Evolutionary conservation across 2,329 filamentous ascomycete genomes (phyloP).

Genomic region (Neopestalotiopsis sp.): DNA sequence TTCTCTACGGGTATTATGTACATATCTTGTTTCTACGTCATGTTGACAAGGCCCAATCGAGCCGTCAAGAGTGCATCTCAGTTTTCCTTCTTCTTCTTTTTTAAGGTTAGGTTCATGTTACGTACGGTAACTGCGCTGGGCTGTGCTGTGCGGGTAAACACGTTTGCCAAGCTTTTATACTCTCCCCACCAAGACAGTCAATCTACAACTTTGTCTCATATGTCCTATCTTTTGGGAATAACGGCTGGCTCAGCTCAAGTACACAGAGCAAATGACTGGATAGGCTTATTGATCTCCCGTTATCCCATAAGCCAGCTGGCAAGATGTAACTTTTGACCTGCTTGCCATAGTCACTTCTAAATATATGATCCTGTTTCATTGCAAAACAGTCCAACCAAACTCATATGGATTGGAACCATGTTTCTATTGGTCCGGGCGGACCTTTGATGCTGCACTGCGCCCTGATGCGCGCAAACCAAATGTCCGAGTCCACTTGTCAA

Average conservation of each 20-base stretch:
- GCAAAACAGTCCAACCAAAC: not conserved
- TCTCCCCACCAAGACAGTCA: not conserved
- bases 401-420: not conserved
- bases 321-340: not conserved
- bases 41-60: not conserved
- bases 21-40: not conserved
- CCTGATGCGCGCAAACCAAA: no score
- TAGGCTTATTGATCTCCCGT: not conserved
- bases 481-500: no score
- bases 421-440: no score
- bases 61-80: not conserved
- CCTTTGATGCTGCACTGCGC: no score
- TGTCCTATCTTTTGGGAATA: no score
- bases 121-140: not conserved
- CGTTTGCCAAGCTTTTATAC: conserved; percentile 12
- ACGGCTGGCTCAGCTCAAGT: conserved; percentile 2
- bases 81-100: not conserved
- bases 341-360: not conserved
- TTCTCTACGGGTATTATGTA: not conserved
- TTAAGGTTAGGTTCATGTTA: no score
- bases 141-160: not conserved
- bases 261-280: not conserved
- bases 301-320: not conserved
- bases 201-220: not conserved
- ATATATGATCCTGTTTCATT: not conserved